Evolutionary conservation across 441 rosid species (phyloP).

Genomic region (Syzygium malaccense): DNA sequence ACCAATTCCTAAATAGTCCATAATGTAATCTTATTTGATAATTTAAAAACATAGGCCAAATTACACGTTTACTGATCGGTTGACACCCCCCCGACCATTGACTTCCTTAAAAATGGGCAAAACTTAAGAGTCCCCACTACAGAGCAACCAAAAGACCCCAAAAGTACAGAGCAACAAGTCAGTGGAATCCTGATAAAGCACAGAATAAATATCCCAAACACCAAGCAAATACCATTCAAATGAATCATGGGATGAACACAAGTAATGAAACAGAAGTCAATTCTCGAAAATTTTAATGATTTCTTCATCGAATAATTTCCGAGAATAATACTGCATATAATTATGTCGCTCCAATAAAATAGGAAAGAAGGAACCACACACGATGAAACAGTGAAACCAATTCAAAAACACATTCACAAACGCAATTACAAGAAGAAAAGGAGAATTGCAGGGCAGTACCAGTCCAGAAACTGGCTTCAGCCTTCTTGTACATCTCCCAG

Average conservation of each 20-base stretch:
- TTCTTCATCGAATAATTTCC: neutral
- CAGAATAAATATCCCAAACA: neutral
- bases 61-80: neutral
- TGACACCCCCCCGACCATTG: neutral
- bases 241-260: neutral
- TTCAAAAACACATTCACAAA: neutral
- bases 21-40: neutral
- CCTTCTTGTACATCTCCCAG: constrained; percentile 99
- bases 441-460: constrained; percentile 26
- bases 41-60: too few relatives aligned
- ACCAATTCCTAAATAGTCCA: neutral
- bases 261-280: neutral
- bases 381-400: neutral
- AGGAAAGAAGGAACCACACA: neutral
- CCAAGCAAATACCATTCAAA: neutral
- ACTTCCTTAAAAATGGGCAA: neutral
- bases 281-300: neutral
- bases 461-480: constrained; percentile 92
- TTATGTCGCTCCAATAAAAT: neutral
- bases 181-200: neutral
- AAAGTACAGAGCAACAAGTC: neutral
- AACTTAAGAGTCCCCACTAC: neutral
- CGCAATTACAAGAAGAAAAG: neutral
- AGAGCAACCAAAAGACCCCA: neutral
- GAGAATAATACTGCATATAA: neutral